Conservation (phyloP, 129 eudicot genomes). For the Sambucus nigra region DNA sequence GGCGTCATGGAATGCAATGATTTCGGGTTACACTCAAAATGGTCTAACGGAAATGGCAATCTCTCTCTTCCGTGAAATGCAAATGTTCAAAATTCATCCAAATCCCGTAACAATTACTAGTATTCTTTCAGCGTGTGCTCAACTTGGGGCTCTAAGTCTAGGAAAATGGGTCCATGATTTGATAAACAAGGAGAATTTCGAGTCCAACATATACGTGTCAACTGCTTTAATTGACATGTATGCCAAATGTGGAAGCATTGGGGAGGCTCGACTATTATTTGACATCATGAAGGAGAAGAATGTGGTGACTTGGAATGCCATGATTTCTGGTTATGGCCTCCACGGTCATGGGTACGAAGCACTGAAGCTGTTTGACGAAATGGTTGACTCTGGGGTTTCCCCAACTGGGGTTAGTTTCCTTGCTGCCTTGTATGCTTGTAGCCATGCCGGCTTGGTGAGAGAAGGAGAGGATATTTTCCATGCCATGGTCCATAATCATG, state of each 20-base stretch:
- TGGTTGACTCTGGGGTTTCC: conserved; percentile 39
- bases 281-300: conserved; percentile 59
- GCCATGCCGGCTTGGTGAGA: conserved; percentile 77
- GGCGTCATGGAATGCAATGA: conserved; percentile 95
- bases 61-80: conserved; percentile 74
- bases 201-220: conserved; percentile 53
- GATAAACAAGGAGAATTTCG: conserved; percentile 42
- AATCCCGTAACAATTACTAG: conserved; percentile 87
- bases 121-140: conserved; percentile 91
- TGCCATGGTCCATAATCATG: conserved; percentile 59
- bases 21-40: conserved; percentile 91
- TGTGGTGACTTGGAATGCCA: conserved; percentile 81
- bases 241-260: conserved; percentile 86
- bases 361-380: conserved; percentile 39
- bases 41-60: conserved; percentile 72
- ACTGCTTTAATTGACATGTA: conserved; percentile 96
- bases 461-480: conserved; percentile 68
- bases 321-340: conserved; percentile 92
- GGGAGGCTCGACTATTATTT: conserved; percentile 54
- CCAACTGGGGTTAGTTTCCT: conserved; percentile 65
- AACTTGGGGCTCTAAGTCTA: conserved; percentile 72
- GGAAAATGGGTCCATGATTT: conserved; percentile 90
- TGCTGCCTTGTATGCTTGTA: conserved; percentile 70
- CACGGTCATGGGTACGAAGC: conserved; percentile 91
- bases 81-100: conserved; percentile 43